Conservation (phyloP, 2,329 filamentous ascomycete species). For the Pseudogymnoascus sp. region DNA sequence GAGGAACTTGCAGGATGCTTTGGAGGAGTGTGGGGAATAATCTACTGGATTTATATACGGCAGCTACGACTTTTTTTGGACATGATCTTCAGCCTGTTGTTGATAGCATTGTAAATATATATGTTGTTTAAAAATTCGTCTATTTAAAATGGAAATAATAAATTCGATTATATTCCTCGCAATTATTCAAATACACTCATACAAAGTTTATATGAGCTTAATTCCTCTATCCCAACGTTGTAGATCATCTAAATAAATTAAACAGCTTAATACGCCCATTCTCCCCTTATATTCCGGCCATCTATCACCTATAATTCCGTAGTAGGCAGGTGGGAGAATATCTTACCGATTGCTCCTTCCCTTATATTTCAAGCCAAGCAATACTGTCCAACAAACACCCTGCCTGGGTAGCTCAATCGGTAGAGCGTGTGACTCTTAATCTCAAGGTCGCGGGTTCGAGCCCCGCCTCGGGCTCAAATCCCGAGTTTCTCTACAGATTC, state of each 20-base stretch:
- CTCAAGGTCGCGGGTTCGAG: conserved; percentile 7
- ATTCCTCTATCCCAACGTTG: background rate
- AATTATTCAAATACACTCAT: background rate
- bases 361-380: background rate
- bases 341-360: background rate
- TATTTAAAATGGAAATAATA: background rate
- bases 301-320: background rate
- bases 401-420: conserved; percentile 51
- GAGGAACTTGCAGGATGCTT: background rate
- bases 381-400: background rate
- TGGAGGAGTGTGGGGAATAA: background rate
- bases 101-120: background rate
- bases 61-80: background rate
- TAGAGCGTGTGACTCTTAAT: conserved; percentile 62
- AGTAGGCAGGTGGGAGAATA: background rate
- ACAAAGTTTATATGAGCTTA: background rate
- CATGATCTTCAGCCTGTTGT: background rate
- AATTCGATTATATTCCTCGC: background rate
- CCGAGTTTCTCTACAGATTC: conserved; percentile 7
- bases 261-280: background rate
- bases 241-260: background rate
- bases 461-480: conserved; percentile 6
- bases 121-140: background rate
- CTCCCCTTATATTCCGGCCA: background rate
- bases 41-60: background rate